Conservation (phyloP, 306 rosid genomes). For the Quercus mongolica region DNA sequence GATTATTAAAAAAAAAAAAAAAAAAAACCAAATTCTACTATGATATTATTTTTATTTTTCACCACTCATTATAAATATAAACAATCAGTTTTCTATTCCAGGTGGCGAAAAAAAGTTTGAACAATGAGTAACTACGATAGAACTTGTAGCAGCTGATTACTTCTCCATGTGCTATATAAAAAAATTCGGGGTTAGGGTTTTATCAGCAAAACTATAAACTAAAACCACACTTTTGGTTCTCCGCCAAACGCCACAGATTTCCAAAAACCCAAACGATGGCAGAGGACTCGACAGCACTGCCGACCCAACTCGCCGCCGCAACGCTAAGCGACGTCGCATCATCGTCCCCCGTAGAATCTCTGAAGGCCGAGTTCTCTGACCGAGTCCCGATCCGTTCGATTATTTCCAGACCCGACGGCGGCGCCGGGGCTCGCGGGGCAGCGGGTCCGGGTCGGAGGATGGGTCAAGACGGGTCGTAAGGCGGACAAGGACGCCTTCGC, state of each 20-base stretch:
- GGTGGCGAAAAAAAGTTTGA: no score
- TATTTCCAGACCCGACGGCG: conserved; percentile 64
- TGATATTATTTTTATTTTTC: no score
- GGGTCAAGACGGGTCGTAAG: conserved; percentile 96
- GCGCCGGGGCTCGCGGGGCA: conserved; percentile 68
- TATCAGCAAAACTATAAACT: not conserved
- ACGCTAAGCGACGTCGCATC: conserved; percentile 20
- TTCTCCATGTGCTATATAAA: not conserved
- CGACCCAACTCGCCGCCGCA: conserved; percentile 47
- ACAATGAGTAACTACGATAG: not conserved
- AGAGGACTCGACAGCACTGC: conserved; percentile 35
- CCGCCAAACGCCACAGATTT: not conserved
- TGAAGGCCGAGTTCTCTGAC: conserved; percentile 67
- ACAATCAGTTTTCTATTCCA: no score
- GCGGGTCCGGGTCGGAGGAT: conserved; percentile 67
- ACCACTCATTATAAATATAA: no score
- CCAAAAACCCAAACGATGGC: conserved; percentile 25
- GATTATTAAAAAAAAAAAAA: no score
- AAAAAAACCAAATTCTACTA: no score
- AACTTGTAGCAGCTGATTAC: not conserved
- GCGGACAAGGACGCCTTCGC: conserved; percentile 96
- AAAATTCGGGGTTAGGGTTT: not conserved
- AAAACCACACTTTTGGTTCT: not conserved
- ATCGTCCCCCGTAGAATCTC: not conserved
- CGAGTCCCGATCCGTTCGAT: conserved; percentile 70